phyloP scores from a whole-genome alignment of 495 filamentous ascomycete species.

The Xylaria cubensis region DNA sequence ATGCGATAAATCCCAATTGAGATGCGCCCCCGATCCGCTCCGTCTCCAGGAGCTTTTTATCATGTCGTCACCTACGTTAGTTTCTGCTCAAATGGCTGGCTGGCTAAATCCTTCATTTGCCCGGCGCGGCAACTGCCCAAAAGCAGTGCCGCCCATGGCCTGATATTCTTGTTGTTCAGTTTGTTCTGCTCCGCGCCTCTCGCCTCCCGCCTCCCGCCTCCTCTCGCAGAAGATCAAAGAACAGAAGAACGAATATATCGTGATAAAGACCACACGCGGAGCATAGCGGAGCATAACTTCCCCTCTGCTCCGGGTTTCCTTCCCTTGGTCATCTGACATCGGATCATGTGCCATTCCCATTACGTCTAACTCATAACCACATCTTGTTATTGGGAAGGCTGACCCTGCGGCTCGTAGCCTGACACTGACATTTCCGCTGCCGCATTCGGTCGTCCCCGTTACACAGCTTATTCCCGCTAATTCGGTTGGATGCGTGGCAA shows the following conservation, averaged over 20 bases:
- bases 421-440: background rate
- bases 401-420: too few species aligned
- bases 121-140: background rate
- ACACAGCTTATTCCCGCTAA: background rate
- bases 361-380: background rate
- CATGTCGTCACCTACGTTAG: background rate
- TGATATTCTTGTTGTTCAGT: background rate
- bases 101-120: background rate
- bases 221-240: too few species aligned
- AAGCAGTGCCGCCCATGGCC: background rate
- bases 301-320: background rate
- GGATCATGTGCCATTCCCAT: background rate
- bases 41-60: background rate
- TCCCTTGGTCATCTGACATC: background rate
- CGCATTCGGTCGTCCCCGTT: background rate
- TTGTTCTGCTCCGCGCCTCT: background rate
- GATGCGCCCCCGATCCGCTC: slow-evolving; percentile 2
- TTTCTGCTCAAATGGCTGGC: background rate
- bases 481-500: slow-evolving; percentile 30
- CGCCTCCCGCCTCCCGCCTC: too few species aligned
- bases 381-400: background rate
- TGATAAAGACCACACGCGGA: too few species aligned
- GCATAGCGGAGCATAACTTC: slow-evolving; percentile 19
- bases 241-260: background rate
- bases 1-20: background rate